Evolutionary conservation across 306 rosid genomes (phyloP), one percentile per base, ranked within the genome.

Genomic region (Prinsepia uniflora): DNA sequence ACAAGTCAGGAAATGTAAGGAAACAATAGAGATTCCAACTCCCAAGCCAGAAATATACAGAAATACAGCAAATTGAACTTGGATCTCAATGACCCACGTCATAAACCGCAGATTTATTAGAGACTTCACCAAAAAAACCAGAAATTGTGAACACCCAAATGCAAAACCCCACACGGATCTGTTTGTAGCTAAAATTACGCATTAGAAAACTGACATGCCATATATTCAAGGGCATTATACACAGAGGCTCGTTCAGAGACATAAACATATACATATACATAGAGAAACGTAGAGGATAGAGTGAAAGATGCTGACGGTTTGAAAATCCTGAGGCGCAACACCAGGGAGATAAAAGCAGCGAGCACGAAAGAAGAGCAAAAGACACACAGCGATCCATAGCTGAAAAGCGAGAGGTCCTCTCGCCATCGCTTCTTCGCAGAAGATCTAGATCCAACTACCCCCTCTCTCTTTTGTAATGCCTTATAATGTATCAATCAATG

Each of bases 291-390:
- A 56, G 41, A 70, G 12, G 13, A 61, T 22, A 19, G 65, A 39
- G 65, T 19, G 56, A 7, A 19, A 62, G 68, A 48, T 15, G 60
- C 72, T n/a, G 43, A 92, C 98, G 84, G 81, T 78, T 54, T 65
- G 75, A 69, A 91, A 91, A 78, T 86, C 96, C 63, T 85, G 84
- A 30, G 97, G 97, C 39, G 92, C 89, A 22, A 91, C 97, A 65
- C 92, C 97, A 30, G 91, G 95, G 48, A 91, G 97, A 78, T 91
- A 86, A 77, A 88, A 91, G 77, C 83, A 83, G 39, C 70, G 77
- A 76, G 64, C 78, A 56, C 64, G 86, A 8, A 81, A 69, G 73
- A 79, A 53, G 68, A 91, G 76, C 36, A 83, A 67, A 65, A 89
- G 40, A 58, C 76, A 80, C 18, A 84, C 11, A 54, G 60, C 79